Conservation (phyloP, 306 rosid species). For the Abrus precatorius region DNA sequence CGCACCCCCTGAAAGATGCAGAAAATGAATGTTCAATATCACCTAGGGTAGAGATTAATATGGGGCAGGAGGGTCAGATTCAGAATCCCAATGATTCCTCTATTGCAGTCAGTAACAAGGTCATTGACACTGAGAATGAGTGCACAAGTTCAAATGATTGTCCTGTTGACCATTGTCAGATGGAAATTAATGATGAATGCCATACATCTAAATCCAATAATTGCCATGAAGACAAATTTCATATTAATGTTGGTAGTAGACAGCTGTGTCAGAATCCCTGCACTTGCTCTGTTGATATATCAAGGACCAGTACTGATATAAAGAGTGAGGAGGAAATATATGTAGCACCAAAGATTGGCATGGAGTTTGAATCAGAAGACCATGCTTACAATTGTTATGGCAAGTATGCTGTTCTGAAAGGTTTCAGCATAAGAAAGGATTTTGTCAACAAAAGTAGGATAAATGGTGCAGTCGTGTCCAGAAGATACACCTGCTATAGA, state of each 20-base stretch:
- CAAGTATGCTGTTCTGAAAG: constrained; percentile 63
- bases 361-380: constrained; percentile 72
- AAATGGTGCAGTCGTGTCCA: constrained; percentile 65
- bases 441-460: constrained; percentile 70
- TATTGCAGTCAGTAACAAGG: constrained; percentile 37
- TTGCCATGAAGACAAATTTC: constrained; percentile 49
- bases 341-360: constrained; percentile 56
- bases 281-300: constrained; percentile 34
- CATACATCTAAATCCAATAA: constrained; percentile 47
- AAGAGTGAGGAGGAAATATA: constrained; percentile 47
- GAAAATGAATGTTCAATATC: constrained; percentile 47
- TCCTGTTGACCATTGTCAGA: constrained; percentile 44
- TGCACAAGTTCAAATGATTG: constrained; percentile 44
- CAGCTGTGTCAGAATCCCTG: constrained; percentile 43
- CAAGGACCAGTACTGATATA: constrained; percentile 38
- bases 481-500: constrained; percentile 72
- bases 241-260: constrained; percentile 39
- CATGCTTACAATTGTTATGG: constrained; percentile 68
- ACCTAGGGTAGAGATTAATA: constrained; percentile 37
- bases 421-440: constrained; percentile 77
- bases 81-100: constrained; percentile 43
- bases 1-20: constrained; percentile 35
- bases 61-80: constrained; percentile 46
- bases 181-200: constrained; percentile 52
- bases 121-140: constrained; percentile 48